These are phyloP conservation scores for Gossypium gossypioides DNA, from an alignment of 441 rosid species.

Conservation along the genomic window DNA sequence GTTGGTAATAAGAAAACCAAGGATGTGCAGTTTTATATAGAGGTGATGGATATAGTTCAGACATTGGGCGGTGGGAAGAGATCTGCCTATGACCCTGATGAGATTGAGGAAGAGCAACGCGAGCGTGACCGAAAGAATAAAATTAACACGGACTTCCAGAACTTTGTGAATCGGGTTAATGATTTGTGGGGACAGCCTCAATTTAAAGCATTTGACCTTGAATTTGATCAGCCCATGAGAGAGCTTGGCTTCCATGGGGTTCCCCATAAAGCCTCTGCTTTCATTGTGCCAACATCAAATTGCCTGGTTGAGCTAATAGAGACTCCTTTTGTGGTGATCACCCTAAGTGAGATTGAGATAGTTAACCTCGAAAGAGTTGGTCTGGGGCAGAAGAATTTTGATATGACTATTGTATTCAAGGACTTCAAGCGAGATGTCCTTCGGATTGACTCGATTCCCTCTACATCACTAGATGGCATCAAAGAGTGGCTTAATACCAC, in stretches of 20 bases:
- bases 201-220: slow-evolving; percentile 59
- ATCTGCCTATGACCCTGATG: slow-evolving; percentile 94
- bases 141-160: slow-evolving; percentile 70
- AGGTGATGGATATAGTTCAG: slow-evolving; percentile 82
- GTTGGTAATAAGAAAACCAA: slow-evolving; percentile 83
- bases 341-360: slow-evolving; percentile 79
- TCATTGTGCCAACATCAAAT: slow-evolving; percentile 77
- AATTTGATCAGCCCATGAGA: slow-evolving; percentile 89
- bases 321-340: slow-evolving; percentile 68
- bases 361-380: slow-evolving; percentile 90
- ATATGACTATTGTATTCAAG: slow-evolving; percentile 78
- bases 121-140: slow-evolving; percentile 79
- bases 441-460: slow-evolving; percentile 74
- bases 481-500: slow-evolving; percentile 90
- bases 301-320: slow-evolving; percentile 81
- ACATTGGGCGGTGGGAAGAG: slow-evolving; percentile 79
- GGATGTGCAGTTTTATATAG: slow-evolving; percentile 83
- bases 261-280: slow-evolving; percentile 70
- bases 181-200: slow-evolving; percentile 85
- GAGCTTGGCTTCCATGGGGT: slow-evolving; percentile 91
- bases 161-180: slow-evolving; percentile 68
- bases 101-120: slow-evolving; percentile 85
- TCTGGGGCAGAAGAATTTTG: slow-evolving; percentile 86
- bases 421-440: slow-evolving; percentile 84
- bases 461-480: slow-evolving; percentile 71